A percentile compares a stretch with the other conserved stretches of the same genome.
Conservation (phyloP, 129 eudicot species). For the Flaveria sonorensis region DNA sequence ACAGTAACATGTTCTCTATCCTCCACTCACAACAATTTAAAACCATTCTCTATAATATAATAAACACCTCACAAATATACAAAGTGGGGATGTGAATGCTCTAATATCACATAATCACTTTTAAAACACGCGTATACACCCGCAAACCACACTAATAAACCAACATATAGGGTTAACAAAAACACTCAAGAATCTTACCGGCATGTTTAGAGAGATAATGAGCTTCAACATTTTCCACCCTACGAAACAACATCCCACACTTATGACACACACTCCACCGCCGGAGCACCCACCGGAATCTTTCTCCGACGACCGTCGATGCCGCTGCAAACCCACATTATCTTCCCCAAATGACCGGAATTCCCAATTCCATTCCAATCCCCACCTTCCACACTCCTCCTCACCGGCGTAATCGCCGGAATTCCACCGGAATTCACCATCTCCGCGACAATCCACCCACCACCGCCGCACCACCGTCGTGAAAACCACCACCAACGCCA, state of each 20-base stretch:
- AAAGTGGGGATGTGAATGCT: too few species aligned
- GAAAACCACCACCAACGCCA: conserved; percentile 31
- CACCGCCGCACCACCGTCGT: conserved; percentile 22
- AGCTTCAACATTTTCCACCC: conserved; percentile 73
- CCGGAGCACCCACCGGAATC: conserved; percentile 46
- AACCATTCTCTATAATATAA: too few species aligned
- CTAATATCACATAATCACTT: background rate
- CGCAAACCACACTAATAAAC: too few species aligned
- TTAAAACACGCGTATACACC: background rate
- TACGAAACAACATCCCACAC: conserved; percentile 71
- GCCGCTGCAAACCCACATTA: conserved; percentile 26
- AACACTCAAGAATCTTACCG: conserved; percentile 28
- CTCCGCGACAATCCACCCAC: conserved; percentile 48
- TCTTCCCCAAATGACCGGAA: conserved; percentile 37
- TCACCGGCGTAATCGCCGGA: conserved; percentile 53
- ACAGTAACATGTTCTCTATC: too few species aligned
- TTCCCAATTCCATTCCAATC: conserved; percentile 31
- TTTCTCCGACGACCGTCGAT: conserved; percentile 40
- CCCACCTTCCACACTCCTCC: conserved; percentile 46
- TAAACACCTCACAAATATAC: too few species aligned
- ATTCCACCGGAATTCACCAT: conserved; percentile 64
- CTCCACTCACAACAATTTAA: too few species aligned
- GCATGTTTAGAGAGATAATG: conserved; percentile 74
- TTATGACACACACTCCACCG: conserved; percentile 66
- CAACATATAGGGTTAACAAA: background rate